phyloP scores from a whole-genome alignment of 2,329 filamentous ascomycete genomes.

The Ceratocystis smalleyi region DNA sequence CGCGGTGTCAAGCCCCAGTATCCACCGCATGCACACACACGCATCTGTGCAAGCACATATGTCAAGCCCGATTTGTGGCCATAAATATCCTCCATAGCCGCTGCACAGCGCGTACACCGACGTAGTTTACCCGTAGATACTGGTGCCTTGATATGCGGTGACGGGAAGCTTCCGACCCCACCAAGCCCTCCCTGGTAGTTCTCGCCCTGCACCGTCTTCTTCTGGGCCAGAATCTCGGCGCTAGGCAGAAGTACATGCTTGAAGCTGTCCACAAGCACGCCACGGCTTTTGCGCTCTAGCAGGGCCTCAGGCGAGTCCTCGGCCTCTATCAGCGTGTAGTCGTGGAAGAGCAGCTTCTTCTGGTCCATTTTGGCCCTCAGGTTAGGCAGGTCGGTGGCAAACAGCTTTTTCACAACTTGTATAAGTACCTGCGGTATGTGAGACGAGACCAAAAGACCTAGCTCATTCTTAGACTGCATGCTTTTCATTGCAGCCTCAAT shows the following conservation, averaged over 20 bases:
- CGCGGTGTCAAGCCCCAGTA: slow-evolving; percentile 30
- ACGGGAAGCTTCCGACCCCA: background rate
- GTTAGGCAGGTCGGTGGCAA: slow-evolving; percentile 41
- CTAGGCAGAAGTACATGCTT: slow-evolving; percentile 38
- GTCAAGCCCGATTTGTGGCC: slow-evolving; percentile 34
- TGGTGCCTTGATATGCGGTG: slow-evolving; percentile 17
- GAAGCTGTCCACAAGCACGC: slow-evolving; percentile 39
- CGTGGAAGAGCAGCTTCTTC: slow-evolving; percentile 54
- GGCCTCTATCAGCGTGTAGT: slow-evolving; percentile 55
- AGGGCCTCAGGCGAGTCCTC: slow-evolving; percentile 38
- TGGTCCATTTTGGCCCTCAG: slow-evolving; percentile 47
- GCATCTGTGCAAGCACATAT: slow-evolving; percentile 40
- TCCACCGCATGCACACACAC: slow-evolving; percentile 40
- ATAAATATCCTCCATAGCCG: slow-evolving; percentile 47
- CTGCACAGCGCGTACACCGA: slow-evolving; percentile 39
- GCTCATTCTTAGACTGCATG: slow-evolving; percentile 35
- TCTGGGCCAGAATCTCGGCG: slow-evolving; percentile 16
- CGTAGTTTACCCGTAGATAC: slow-evolving; percentile 31
- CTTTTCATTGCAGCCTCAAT: slow-evolving; percentile 31
- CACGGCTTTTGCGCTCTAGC: slow-evolving; percentile 25
- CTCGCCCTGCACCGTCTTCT: slow-evolving; percentile 19
- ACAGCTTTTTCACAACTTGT: slow-evolving; percentile 47
- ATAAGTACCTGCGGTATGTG: slow-evolving; percentile 34
- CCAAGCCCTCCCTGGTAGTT: slow-evolving; percentile 11
- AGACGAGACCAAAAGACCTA: slow-evolving; percentile 35